phyloP scores from a whole-genome alignment of 164 flowering plant genomes.

The Saururus chinensis region DNA sequence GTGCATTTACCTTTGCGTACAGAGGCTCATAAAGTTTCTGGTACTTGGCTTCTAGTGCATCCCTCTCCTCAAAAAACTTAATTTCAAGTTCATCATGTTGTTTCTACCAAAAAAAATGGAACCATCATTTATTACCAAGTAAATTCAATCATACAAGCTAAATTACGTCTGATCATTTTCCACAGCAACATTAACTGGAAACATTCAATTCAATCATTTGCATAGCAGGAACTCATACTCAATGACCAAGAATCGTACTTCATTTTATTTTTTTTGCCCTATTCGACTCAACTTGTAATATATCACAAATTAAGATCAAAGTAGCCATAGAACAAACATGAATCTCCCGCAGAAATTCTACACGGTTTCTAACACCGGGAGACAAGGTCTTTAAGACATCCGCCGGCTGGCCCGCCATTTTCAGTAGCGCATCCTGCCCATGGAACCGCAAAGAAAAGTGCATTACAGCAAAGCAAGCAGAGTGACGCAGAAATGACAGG shows the following conservation, averaged over 20 bases:
- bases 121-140: neutral
- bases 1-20: slow-evolving; percentile 8
- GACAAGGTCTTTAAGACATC: slow-evolving; percentile 33
- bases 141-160: too few relatives aligned
- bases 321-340: slow-evolving; percentile 22
- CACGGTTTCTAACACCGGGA: slow-evolving; percentile 35
- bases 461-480: too few relatives aligned
- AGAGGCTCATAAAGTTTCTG: slow-evolving; percentile 23
- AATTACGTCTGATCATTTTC: too few relatives aligned
- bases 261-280: too few relatives aligned
- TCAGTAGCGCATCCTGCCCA: slow-evolving; percentile 35
- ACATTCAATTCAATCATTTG: too few relatives aligned
- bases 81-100: slow-evolving; percentile 23
- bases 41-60: slow-evolving; percentile 22
- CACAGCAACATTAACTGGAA: too few relatives aligned
- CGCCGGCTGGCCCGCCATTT: slow-evolving; percentile 31
- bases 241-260: too few relatives aligned
- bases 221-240: too few relatives aligned
- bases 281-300: too few relatives aligned
- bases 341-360: slow-evolving; percentile 30
- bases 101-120: slow-evolving; percentile 7
- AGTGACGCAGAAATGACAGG: too few relatives aligned
- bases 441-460: too few relatives aligned
- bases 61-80: slow-evolving; percentile 26
- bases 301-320: too few relatives aligned